A percentile compares a stretch with the other conserved stretches of the same genome.
Evolutionary conservation across 345 rosid species (phyloP).

Genomic region (Dimocarpus longan): DNA sequence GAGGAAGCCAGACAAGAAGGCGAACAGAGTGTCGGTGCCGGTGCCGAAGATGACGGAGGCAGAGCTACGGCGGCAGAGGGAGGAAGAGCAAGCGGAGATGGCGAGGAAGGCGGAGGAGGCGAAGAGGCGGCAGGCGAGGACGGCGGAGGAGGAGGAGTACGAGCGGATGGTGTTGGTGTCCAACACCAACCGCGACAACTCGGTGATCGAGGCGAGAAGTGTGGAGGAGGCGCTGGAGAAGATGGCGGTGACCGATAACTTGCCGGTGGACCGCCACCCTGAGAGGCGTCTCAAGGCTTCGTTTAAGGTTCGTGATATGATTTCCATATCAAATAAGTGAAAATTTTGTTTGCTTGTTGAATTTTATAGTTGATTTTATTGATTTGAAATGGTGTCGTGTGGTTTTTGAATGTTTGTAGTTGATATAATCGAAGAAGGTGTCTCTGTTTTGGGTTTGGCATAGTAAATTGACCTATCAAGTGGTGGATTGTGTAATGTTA

Average conservation of each 20-base stretch:
- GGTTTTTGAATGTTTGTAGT: not conserved
- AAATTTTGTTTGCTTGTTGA: not conserved
- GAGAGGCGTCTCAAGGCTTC: slow-evolving; percentile 92
- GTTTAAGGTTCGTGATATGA: slow-evolving; percentile 61
- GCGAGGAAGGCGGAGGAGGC: slow-evolving; percentile 72
- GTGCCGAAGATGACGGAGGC: slow-evolving; percentile 88
- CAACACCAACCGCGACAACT: slow-evolving; percentile 89
- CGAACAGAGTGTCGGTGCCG: slow-evolving; percentile 69
- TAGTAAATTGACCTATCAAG: not conserved
- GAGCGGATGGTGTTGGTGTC: slow-evolving; percentile 76
- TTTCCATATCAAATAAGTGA: not conserved
- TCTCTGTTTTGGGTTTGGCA: not conserved
- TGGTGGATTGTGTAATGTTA: not conserved
- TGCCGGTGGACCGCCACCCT: slow-evolving; percentile 81
- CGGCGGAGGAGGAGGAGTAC: slow-evolving; percentile 88
- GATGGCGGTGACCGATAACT: slow-evolving; percentile 64
- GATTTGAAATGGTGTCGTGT: not conserved
- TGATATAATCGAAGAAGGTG: too few species aligned
- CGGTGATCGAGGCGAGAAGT: slow-evolving; percentile 74
- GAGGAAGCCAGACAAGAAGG: slow-evolving; percentile 88
- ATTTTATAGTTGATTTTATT: not conserved
- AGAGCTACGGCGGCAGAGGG: slow-evolving; percentile 54
- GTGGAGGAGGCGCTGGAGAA: slow-evolving; percentile 88
- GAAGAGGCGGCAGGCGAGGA: slow-evolving; percentile 64
- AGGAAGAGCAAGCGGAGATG: slow-evolving; percentile 75